Evolutionary conservation across 1,284 basidiomycete species (phyloP).

Genomic region (Athelia sp.): DNA sequence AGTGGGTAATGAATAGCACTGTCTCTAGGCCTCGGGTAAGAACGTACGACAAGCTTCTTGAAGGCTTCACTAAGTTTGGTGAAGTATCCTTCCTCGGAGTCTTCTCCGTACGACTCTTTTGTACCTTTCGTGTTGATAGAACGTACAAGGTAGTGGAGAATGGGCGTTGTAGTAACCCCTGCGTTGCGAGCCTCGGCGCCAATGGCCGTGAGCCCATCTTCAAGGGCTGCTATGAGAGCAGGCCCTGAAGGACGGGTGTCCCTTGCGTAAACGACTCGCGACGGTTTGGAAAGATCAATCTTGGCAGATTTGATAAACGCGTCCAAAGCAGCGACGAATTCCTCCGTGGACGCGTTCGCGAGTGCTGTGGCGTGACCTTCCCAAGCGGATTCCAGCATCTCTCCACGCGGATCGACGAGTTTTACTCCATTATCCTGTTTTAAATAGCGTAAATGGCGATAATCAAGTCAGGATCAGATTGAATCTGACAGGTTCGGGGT

Average conservation of each 20-base stretch:
- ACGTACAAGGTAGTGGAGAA: conserved; percentile 93
- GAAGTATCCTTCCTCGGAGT: conserved; percentile 85
- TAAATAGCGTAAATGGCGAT: conserved; percentile 1
- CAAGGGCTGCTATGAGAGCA: conserved; percentile 77
- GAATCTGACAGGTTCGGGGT: conserved; percentile 80
- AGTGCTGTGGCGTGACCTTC: conserved; percentile 84
- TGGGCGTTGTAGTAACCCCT: conserved; percentile 90
- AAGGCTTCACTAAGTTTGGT: conserved; percentile 84
- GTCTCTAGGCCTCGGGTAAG: conserved; percentile 5
- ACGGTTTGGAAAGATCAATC: conserved; percentile 77
- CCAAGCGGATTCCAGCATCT: conserved; percentile 98
- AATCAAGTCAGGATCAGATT: background rate
- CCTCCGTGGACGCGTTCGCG: conserved; percentile 80
- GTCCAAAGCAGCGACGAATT: conserved; percentile 67
- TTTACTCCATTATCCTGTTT: conserved; percentile 96
- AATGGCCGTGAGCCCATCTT: conserved; percentile 78
- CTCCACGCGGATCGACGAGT: conserved; percentile 95
- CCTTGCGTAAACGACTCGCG: conserved; percentile 85
- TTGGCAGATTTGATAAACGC: conserved; percentile 61
- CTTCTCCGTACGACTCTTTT: conserved; percentile 76
- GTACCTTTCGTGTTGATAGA: conserved; percentile 83
- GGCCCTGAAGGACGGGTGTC: conserved; percentile 92
- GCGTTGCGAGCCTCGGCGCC: conserved; percentile 62
- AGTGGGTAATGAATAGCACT: conserved; percentile 9
- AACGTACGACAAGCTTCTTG: conserved; percentile 79